Conservation (phyloP, 352 stramenopile species). For the Globisporangium perplexum region DNA sequence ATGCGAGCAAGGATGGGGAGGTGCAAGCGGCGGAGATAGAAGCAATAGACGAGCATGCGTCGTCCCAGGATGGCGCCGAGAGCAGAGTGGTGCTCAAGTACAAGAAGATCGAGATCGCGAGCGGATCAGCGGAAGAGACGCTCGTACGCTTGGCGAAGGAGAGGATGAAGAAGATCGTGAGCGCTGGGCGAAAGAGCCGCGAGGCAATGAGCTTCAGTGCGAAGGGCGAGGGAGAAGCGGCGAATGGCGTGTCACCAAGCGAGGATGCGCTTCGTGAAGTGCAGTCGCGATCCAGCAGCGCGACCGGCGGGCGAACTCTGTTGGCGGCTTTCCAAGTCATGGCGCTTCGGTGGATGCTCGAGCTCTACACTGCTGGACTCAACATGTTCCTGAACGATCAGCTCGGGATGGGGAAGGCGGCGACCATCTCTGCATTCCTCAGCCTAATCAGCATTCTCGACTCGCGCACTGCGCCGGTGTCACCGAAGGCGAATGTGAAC, state of each 20-base stretch:
- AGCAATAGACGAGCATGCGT: slow-evolving; percentile 5
- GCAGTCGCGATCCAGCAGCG: slow-evolving; percentile 4
- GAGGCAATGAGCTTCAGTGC: slow-evolving; percentile 25
- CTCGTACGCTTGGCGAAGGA: slow-evolving; percentile 8
- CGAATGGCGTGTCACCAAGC: background rate
- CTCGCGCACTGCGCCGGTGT: background rate
- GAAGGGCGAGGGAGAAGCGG: background rate
- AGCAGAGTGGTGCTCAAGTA: slow-evolving; percentile 23
- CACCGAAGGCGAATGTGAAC: background rate
- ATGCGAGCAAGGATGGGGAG: slow-evolving; percentile 1
- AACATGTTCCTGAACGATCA: slow-evolving; percentile 86
- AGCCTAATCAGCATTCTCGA: slow-evolving; percentile 37
- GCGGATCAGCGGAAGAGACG: slow-evolving; percentile 7
- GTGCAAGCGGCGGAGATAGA: slow-evolving; percentile 2
- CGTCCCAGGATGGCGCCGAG: slow-evolving; percentile 5
- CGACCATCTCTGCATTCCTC: slow-evolving; percentile 74
- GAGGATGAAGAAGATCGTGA: slow-evolving; percentile 39
- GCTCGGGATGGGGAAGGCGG: slow-evolving; percentile 80
- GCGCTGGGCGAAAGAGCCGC: slow-evolving; percentile 34
- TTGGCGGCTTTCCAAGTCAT: slow-evolving; percentile 72
- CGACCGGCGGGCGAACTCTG: slow-evolving; percentile 27
- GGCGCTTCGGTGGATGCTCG: slow-evolving; percentile 77
- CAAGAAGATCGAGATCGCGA: slow-evolving; percentile 30
- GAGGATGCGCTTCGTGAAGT: slow-evolving; percentile 15
- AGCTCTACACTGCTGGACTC: slow-evolving; percentile 51